Conservation (phyloP, 768 basidiomycete species). For the Boletus pseudo-olivaceus region DNA sequence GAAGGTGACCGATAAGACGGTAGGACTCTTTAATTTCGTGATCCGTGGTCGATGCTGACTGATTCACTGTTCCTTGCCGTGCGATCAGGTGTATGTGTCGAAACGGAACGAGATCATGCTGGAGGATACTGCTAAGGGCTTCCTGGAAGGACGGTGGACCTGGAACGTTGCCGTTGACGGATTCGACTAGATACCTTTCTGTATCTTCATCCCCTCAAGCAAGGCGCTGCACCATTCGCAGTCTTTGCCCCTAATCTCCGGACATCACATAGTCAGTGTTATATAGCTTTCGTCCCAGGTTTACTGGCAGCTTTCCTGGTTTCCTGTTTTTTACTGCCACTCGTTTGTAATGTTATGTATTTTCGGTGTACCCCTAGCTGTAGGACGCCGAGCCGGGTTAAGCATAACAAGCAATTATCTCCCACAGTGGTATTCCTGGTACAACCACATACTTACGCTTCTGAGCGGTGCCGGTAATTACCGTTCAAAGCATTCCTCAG, state of each 20-base stretch:
- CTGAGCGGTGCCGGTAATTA: too few relatives aligned
- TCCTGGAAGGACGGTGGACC: slow-evolving; percentile 78
- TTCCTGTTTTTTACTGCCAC: slow-evolving; percentile 1
- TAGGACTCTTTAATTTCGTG: slow-evolving; percentile 33
- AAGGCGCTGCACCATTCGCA: neutral
- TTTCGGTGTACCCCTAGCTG: neutral
- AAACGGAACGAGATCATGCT: slow-evolving; percentile 94
- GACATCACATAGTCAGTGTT: neutral
- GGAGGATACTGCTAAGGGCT: slow-evolving; percentile 91
- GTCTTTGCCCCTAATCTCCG: neutral
- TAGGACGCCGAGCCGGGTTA: neutral
- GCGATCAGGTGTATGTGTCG: slow-evolving; percentile 79
- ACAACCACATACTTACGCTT: neutral
- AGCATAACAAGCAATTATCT: neutral
- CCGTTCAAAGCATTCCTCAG: too few relatives aligned
- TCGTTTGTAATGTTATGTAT: slow-evolving; percentile 14
- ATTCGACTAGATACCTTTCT: slow-evolving; percentile 45
- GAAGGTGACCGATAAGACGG: slow-evolving; percentile 95
- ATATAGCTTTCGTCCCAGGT: neutral
- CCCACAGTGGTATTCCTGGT: neutral
- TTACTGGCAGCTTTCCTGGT: slow-evolving; percentile 3
- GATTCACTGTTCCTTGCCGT: neutral
- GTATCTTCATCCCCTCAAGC: neutral
- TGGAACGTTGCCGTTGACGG: slow-evolving; percentile 77
- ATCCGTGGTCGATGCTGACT: neutral